Evolutionary conservation across 306 rosid genomes (phyloP).

Genomic region (Cicer judaicum): DNA sequence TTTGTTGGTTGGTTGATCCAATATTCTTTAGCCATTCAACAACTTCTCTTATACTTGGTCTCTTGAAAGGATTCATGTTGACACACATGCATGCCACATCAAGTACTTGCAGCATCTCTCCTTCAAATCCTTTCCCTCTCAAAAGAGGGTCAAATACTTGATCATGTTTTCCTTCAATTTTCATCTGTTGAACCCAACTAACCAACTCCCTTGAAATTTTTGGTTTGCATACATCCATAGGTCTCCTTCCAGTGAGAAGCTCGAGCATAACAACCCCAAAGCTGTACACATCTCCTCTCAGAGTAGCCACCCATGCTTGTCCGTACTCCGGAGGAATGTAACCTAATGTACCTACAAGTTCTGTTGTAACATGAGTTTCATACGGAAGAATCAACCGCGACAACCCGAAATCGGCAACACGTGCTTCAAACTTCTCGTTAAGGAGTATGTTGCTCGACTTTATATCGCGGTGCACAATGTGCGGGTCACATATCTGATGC

Average conservation of each 20-base stretch:
- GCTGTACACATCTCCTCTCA: slow-evolving; percentile 93
- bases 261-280: slow-evolving; percentile 96
- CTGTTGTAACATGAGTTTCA: slow-evolving; percentile 94
- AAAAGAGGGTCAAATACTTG: slow-evolving; percentile 73
- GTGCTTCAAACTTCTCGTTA: slow-evolving; percentile 79
- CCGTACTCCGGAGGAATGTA: slow-evolving; percentile 98
- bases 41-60: slow-evolving; percentile 87
- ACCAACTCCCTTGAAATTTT: slow-evolving; percentile 79
- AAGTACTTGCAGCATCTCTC: slow-evolving; percentile 78
- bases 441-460: slow-evolving; percentile 96
- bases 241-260: slow-evolving; percentile 85
- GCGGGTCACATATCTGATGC: slow-evolving; percentile 91
- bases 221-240: slow-evolving; percentile 85
- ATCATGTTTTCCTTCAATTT: slow-evolving; percentile 73
- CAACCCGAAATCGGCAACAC: slow-evolving; percentile 91
- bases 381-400: slow-evolving; percentile 90
- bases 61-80: slow-evolving; percentile 75
- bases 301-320: slow-evolving; percentile 97
- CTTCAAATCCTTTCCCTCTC: slow-evolving; percentile 76
- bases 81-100: slow-evolving; percentile 93
- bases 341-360: slow-evolving; percentile 96
- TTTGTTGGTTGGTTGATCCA: slow-evolving; percentile 48
- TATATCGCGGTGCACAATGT: slow-evolving; percentile 92
- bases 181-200: slow-evolving; percentile 83
- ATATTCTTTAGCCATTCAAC: slow-evolving; percentile 81